Conservation (phyloP, 805 yeast species). For the Debaryomyces hansenii region DNA sequence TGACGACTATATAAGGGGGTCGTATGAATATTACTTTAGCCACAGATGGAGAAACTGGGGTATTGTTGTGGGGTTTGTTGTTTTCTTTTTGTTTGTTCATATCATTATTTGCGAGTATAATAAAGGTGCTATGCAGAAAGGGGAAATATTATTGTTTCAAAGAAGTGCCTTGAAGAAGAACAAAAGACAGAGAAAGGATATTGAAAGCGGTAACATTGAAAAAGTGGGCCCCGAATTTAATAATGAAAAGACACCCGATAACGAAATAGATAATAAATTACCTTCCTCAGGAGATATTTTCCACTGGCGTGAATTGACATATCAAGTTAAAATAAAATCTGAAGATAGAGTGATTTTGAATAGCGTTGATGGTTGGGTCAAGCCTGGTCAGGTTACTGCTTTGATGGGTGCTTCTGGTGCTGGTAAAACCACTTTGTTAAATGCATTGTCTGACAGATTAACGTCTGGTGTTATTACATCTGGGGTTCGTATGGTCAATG, state of each 20-base stretch:
- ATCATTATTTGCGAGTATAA: conserved; percentile 55
- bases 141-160: conserved; percentile 67
- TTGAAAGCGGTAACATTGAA: conserved; percentile 20
- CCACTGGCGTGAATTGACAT: conserved; percentile 77
- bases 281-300: conserved; percentile 45
- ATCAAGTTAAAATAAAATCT: conserved; percentile 44
- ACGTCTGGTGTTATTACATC: conserved; percentile 21
- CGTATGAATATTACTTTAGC: conserved; percentile 43
- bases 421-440: conserved; percentile 47
- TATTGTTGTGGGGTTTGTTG: conserved; percentile 53
- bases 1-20: conserved; percentile 21
- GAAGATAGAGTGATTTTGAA: conserved; percentile 58
- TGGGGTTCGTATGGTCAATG: conserved; percentile 38
- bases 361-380: conserved; percentile 79
- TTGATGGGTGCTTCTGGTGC: conserved; percentile 58
- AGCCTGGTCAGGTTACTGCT: conserved; percentile 81
- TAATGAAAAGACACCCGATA: conserved; percentile 24
- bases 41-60: conserved; percentile 70
- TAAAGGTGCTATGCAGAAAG: conserved; percentile 65
- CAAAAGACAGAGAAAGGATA: conserved; percentile 34
- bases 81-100: conserved; percentile 57
- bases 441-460: conserved; percentile 32
- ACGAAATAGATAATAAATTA: conserved; percentile 19
- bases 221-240: conserved; percentile 7
- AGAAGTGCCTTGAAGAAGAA: conserved; percentile 43